Evolutionary conservation across 2,329 filamentous ascomycete species (phyloP).

Genomic region (Fusarium penzigii): DNA sequence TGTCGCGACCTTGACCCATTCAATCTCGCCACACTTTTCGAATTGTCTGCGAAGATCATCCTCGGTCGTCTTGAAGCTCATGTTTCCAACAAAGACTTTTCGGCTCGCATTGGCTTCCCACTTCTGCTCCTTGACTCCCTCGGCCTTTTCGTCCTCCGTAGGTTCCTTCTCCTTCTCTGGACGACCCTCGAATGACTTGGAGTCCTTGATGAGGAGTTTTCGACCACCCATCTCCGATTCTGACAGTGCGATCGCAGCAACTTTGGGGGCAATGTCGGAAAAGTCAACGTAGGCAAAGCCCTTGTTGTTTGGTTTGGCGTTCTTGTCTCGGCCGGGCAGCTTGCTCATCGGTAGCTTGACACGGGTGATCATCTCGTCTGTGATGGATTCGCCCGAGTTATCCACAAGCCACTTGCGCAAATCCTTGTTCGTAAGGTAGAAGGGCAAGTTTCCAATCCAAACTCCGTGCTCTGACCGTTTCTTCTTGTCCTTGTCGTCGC

Average conservation of each 20-base stretch:
- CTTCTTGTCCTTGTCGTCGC: constrained; percentile 41
- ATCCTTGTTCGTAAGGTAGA: constrained; percentile 71
- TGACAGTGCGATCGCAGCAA: constrained; percentile 81
- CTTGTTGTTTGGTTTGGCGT: constrained; percentile 62
- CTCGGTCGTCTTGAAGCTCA: constrained; percentile 79
- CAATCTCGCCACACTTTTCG: constrained; percentile 78
- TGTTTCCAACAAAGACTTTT: constrained; percentile 89
- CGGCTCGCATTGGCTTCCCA: constrained; percentile 63
- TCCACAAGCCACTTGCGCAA: constrained; percentile 79
- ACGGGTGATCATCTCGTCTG: constrained; percentile 74
- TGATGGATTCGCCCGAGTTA: constrained; percentile 65
- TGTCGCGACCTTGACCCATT: constrained; percentile 84
- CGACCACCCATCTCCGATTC: constrained; percentile 78
- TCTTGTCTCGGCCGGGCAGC: constrained; percentile 41
- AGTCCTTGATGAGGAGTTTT: constrained; percentile 88
- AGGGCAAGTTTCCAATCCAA: constrained; percentile 97
- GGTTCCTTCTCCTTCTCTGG: constrained; percentile 63
- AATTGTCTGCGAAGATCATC: constrained; percentile 83
- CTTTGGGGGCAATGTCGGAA: constrained; percentile 64
- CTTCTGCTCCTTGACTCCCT: constrained; percentile 37
- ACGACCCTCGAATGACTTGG: constrained; percentile 87
- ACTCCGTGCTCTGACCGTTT: constrained; percentile 78
- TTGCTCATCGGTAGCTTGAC: constrained; percentile 74
- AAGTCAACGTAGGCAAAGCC: constrained; percentile 98
- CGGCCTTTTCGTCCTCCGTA: constrained; percentile 26